Evolutionary conservation across 345 rosid species (phyloP), one percentile per base, ranked within the genome.

Genomic region (Linum usitatissimum): DNA sequence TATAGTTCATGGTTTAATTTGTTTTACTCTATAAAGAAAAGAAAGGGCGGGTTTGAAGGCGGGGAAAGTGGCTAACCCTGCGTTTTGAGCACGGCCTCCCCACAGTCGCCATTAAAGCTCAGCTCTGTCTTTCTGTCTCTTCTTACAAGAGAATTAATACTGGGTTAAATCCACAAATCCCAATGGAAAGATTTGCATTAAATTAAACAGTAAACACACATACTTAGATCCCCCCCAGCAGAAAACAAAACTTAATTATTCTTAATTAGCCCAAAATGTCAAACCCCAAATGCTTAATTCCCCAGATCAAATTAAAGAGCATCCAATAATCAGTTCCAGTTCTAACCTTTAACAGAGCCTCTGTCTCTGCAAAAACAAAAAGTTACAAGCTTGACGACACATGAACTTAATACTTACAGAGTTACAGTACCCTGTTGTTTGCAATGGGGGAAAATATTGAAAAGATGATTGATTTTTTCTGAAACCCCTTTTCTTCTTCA

Each of bases 11-110:
- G n/a, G n/a, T n/a, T n/a, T n/a, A n/a, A n/a, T n/a, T n/a, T n/a
- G n/a, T n/a, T n/a, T n/a, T n/a, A n/a, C n/a, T n/a, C n/a, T n/a
- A n/a, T n/a, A n/a, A n/a, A n/a, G 51, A 15, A 45, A 45, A 40
- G 48, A 40, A 40, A 40, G 0, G 30, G 18, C 98, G 83, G 81
- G 68, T 83, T 86, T 75, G 72, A 65, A 71, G 96, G 82, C 96
- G 81, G 48, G 60, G 62, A 76, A 78, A 66, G 78, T 68, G 93
- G 84, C 77, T 68, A n/a, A 57, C 69, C 71, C 70, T 67, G 82
- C 86, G 79, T 86, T 75, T 83, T 73, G 68, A 75, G 80, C 80
- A 81, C 79, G 59, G 38, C 79, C 67, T 61, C 48, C 1, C 9
- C 31, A 34, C 15, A 10, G 8, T 13, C 17, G 51, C 51, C 51